Base-by-base conservation (phyloP, 345 rosid genomes). In the Arabidopsis suecica region DNA sequence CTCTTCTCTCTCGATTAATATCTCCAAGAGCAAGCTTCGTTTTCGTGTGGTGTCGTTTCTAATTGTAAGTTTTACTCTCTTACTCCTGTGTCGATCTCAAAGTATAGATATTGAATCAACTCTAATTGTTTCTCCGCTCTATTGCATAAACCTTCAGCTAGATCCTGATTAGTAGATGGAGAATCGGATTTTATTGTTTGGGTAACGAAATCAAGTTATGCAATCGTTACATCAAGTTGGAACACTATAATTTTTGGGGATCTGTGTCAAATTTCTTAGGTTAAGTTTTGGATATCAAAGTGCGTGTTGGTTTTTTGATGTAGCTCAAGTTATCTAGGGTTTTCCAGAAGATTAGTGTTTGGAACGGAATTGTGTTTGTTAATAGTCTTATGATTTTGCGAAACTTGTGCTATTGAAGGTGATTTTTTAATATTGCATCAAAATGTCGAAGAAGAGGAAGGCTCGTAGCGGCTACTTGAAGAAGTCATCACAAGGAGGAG, bases 361-460 rank as follows among this genome's bases (percentile, higher is more conserved):
- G 69, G 7, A 4, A 62, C 61, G 7, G 22, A 16, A 16, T 48
- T 70, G 23, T 59, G 32, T 28, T 28, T 62, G 51, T 49, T 49
- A 30, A 73, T 30, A 25, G 2, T 9, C 55, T 53, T 20, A 10
- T 37, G 32, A 9, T 37, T 58, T 61, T 63, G 7, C 13, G 2
- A 12, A 38, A 25, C 5, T 16, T 73, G 62, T 61, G 61, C 14
- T 13, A 16, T 53, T 62, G 76, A 51, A 71, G 67, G 16, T 34
- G 59, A 11, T n/a, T 33, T 14, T 65, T 11, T 38, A 20, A 0
- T 16, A 47, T 16, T 33, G 34, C 51, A 38, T 22, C 37, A 56
- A 69, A 82, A 82, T 78, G 84, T 59, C 79, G 6, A 83, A 75
- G 73, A 83, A 78, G 72, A 61, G 33, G 54, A 59, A 42, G 12